Evolutionary conservation across 2,329 filamentous ascomycete genomes (phyloP), one percentile per base, ranked within the genome.

Genomic region (Hymenoscyphus scutula): DNA sequence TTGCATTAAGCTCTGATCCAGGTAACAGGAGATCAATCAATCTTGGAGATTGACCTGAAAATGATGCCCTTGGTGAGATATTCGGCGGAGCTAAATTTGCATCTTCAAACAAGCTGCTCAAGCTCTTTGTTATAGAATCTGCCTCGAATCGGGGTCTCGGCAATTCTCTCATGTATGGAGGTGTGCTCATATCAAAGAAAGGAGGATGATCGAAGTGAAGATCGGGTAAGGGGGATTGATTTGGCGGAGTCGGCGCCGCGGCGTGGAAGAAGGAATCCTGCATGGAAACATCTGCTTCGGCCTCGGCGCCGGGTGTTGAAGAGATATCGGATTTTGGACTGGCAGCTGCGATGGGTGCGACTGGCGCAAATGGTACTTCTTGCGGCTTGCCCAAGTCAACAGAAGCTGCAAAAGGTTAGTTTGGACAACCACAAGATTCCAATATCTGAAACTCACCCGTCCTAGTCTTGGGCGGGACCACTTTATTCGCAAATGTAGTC

Each of bases 401-500:
- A 15, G 70, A 70, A 64, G 68, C 70, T 72, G 61, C 34, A 13
- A 30, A 32, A 30, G 13, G 27, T 19, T 34, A n/a, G 6, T 17
- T 41, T 34, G 13, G 32, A 13, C 64, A 34, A 23, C 45, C 11
- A 25, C 19, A 23, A 51, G 1, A 51, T 51, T 23, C 11, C 45
- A 25, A 25, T 51, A 51, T 51, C 45, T 51, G 45, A 23, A 25
- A 19, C 45, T 51, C 71, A 71, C 71, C 65, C 64, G 67, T 64
- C 60, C 72, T 72, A 51, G 62, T 58, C 58, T 67, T 71, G 5
- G 69, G 37, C 32, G 67, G 68, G 19, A 64, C 67, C 37, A 62
- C 60, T 67, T 81, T 83, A 58, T 76, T 75, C 23, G 76, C 75
- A 66, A 86, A 79, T 60, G 77, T 85, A 55, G 83, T 81, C 67